A percentile compares a stretch with the other conserved stretches of the same genome.
Conservation (phyloP, 345 rosid species). For the Eucalyptus melliodora region DNA sequence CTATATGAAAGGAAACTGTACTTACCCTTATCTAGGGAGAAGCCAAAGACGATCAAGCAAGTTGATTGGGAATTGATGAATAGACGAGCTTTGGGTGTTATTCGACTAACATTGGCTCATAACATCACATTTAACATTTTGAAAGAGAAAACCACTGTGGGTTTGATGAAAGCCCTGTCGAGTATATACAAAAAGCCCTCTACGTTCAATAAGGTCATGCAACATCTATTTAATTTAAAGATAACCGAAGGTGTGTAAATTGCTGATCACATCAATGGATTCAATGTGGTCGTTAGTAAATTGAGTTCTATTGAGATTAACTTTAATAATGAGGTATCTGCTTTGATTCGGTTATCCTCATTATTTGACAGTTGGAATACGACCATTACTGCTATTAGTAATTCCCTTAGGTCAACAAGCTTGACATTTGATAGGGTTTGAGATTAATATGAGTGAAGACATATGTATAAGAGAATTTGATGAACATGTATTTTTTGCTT, state of each 20-base stretch:
- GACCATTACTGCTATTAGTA: not conserved
- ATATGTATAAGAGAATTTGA: not conserved
- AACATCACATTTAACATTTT: no score
- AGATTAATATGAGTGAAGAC: not conserved
- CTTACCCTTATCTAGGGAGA: not conserved
- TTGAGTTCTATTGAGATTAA: no score
- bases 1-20: not conserved
- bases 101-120: not conserved
- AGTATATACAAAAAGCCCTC: no score
- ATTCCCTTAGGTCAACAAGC: not conserved
- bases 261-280: no score
- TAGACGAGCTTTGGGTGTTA: not conserved
- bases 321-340: not conserved
- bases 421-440: not conserved
- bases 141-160: no score
- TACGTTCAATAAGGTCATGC: no score
- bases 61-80: not conserved
- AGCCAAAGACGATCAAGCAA: no score
- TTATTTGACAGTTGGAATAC: accelerated
- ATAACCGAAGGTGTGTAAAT: no score
- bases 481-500: no score
- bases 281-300: no score
- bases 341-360: accelerated
- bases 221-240: no score
- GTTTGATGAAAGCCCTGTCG: no score